Evolutionary conservation across 169 alveolate genomes (phyloP), one percentile per base, ranked within the genome.

Genomic region (Plasmodium vivax): DNA sequence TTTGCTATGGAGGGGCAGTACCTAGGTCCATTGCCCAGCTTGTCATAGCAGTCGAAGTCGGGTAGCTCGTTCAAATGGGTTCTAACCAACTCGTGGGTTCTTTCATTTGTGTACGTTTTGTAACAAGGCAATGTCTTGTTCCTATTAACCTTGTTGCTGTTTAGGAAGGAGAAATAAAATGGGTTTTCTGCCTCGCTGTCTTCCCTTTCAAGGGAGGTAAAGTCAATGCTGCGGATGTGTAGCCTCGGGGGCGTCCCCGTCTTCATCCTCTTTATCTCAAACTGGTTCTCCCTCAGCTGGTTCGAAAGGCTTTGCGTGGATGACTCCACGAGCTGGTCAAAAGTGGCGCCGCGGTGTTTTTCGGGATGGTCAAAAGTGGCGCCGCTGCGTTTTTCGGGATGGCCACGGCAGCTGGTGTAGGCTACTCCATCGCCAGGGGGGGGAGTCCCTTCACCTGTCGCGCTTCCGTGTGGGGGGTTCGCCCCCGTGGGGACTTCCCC

Each of bases 201-300:
- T 94, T 98, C 98, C 30, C 77, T 95, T 84, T 98, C 98, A 85
- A 98, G 87, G 3, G 88, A 95, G 19, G 93, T 93, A 71, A 93
- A 98, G 84, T 98, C 96, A 16, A 98, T 97, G 27, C 98, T 95
- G 3, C 83, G 82, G 12, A 94, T 85, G 41, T 84, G 90, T 43
- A 98, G 58, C 72, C 99, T 96, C 12, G 99, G 98, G 7, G 99
- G 99, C 12, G 99, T 98, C 0, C 99, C 99, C 58, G 97, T 92
- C 43, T 94, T 95, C 80, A 95, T 79, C 68, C 97, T 84, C 51
- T 82, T 95, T 19, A 95, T 82, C n/a, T 94, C 96, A 74, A 92
- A 71, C 32, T 62, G 41, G 41, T 93, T 30, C 47, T 93, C 97
- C 96, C 23, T 90, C 32, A 90, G 41, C 36, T 90, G 94, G 14